phyloP scores from a whole-genome alignment of 2,329 filamentous ascomycete species.

The Chaetomiaceae sp. region DNA sequence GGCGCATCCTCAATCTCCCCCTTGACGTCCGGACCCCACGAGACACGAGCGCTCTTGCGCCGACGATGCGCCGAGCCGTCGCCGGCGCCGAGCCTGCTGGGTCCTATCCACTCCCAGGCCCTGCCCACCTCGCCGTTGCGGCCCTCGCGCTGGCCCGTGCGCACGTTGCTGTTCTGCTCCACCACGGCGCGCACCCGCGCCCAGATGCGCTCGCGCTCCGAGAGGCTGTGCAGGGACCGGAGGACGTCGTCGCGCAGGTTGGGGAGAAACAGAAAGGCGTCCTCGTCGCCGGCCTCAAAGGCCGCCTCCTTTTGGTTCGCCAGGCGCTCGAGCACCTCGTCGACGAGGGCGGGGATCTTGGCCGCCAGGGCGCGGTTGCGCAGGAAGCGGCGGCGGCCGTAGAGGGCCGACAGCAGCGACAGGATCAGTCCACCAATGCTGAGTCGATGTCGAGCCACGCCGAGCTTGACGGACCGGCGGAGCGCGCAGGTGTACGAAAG shows the following conservation, averaged over 20 bases:
- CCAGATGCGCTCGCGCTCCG: conserved; percentile 79
- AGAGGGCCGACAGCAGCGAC: conserved; percentile 49
- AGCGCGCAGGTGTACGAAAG: conserved; percentile 81
- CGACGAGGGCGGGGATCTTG: conserved; percentile 77
- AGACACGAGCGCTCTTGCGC: conserved; percentile 50
- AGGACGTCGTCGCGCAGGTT: conserved; percentile 91
- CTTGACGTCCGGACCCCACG: conserved; percentile 40
- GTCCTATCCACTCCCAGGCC: conserved; percentile 68
- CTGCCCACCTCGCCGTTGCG: conserved; percentile 61
- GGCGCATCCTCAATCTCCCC: conserved; percentile 30
- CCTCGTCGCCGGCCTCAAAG: conserved; percentile 64
- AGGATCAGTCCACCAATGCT: conserved; percentile 65
- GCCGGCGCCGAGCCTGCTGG: conserved; percentile 42
- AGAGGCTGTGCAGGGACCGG: conserved; percentile 71
- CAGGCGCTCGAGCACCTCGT: conserved; percentile 77
- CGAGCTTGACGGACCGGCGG: conserved; percentile 72
- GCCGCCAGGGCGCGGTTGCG: conserved; percentile 61
- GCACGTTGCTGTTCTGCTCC: conserved; percentile 89
- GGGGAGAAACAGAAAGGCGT: conserved; percentile 79
- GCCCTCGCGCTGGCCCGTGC: conserved; percentile 66
- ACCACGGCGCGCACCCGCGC: conserved; percentile 76
- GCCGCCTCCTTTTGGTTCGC: conserved; percentile 81
- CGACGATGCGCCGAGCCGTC: conserved; percentile 36
- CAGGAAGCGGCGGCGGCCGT: conserved; percentile 60
- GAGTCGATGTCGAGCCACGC: conserved; percentile 83